Conservation (phyloP, 768 basidiomycete species). For the Amanita inopinata region DNA sequence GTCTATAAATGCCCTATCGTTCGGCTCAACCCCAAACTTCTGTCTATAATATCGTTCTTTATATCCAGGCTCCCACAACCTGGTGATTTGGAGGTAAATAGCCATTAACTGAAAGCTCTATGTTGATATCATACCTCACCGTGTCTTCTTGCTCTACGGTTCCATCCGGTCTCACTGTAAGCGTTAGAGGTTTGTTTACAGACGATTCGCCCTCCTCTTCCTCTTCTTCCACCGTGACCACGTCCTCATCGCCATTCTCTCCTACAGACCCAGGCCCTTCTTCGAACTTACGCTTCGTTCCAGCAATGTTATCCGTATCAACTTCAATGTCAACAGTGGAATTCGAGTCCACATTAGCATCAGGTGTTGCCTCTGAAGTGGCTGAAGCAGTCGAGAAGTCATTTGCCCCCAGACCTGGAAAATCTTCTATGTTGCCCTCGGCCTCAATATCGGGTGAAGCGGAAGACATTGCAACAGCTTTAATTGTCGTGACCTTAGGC, state of each 20-base stretch:
- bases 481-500: slow-evolving; percentile 9
- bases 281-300: slow-evolving; percentile 39
- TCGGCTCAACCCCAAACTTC: slow-evolving; percentile 75
- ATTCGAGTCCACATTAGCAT: slow-evolving; percentile 20
- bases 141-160: slow-evolving; percentile 92
- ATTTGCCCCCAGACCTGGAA: slow-evolving; percentile 28
- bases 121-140: slow-evolving; percentile 58
- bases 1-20: slow-evolving; percentile 65
- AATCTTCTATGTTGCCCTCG: slow-evolving; percentile 20
- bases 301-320: slow-evolving; percentile 11
- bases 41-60: slow-evolving; percentile 89
- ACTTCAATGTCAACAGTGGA: slow-evolving; percentile 13
- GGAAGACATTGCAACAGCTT: not conserved
- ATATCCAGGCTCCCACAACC: slow-evolving; percentile 95
- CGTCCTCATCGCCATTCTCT: slow-evolving; percentile 35
- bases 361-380: slow-evolving; percentile 11
- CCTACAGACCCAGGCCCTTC: slow-evolving; percentile 31
- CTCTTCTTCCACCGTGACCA: slow-evolving; percentile 39
- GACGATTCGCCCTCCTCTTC: slow-evolving; percentile 41
- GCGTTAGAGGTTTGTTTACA: slow-evolving; percentile 33
- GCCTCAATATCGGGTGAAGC: not conserved
- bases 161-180: slow-evolving; percentile 84
- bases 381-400: slow-evolving; percentile 4
- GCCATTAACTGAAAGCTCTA: slow-evolving; percentile 1
- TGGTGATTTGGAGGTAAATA: slow-evolving; percentile 21